Evolutionary conservation across 768 basidiomycete species (phyloP).

Genomic region (Vararia minispora): DNA sequence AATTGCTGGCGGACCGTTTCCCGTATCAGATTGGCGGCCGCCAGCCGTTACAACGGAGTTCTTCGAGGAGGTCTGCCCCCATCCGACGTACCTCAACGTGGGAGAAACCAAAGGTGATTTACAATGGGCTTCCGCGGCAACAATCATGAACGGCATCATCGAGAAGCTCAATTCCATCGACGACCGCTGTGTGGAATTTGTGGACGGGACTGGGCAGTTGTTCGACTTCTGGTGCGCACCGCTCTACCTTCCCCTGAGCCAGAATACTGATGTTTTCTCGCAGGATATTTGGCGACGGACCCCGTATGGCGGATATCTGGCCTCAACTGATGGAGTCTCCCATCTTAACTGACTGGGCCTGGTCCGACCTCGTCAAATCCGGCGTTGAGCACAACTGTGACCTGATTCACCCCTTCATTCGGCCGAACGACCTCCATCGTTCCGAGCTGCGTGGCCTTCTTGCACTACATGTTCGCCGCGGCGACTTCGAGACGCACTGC

Average conservation of each 20-base stretch:
- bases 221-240: slow-evolving; percentile 27
- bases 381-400: slow-evolving; percentile 23
- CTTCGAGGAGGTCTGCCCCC: slow-evolving; percentile 30
- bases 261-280: neutral
- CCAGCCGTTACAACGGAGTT: slow-evolving; percentile 26
- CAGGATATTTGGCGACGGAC: slow-evolving; percentile 24
- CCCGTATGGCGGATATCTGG: slow-evolving; percentile 26
- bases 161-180: slow-evolving; percentile 23
- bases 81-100: slow-evolving; percentile 23
- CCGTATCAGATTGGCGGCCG: slow-evolving; percentile 21
- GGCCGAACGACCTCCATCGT: slow-evolving; percentile 2
- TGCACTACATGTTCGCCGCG: slow-evolving; percentile 38
- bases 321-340: slow-evolving; percentile 23
- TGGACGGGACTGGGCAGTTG: slow-evolving; percentile 22
- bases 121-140: slow-evolving; percentile 16
- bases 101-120: slow-evolving; percentile 20
- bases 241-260: neutral
- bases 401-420: slow-evolving; percentile 5
- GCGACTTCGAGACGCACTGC: slow-evolving; percentile 37
- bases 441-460: slow-evolving; percentile 27
- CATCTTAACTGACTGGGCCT: slow-evolving; percentile 23
- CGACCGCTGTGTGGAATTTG: slow-evolving; percentile 30
- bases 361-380: slow-evolving; percentile 25
- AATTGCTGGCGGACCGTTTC: slow-evolving; percentile 29
- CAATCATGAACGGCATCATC: slow-evolving; percentile 29